These are phyloP conservation scores for Clohesyomyces aquaticus DNA, from an alignment of 495 filamentous ascomycete genomes.

Conservation along the genomic window DNA sequence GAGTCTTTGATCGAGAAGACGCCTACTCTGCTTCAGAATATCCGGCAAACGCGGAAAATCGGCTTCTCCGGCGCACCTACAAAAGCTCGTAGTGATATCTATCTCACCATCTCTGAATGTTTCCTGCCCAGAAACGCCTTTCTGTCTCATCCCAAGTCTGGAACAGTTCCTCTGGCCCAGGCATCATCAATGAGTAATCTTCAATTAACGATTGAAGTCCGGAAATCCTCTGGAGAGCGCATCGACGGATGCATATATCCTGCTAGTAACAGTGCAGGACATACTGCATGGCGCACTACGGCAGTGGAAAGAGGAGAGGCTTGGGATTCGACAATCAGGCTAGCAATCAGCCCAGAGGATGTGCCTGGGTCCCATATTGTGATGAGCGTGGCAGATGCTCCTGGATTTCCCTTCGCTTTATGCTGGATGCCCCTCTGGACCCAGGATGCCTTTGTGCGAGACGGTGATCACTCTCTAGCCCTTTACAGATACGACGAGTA, in stretches of 20 bases:
- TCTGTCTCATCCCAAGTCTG: constrained; percentile 76
- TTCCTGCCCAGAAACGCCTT: constrained; percentile 74
- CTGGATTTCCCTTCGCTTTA: constrained; percentile 83
- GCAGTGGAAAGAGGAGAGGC: constrained; percentile 74
- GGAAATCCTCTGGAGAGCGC: constrained; percentile 72
- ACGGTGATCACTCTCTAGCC: constrained; percentile 79
- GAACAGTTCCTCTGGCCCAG: constrained; percentile 68
- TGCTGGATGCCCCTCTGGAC: constrained; percentile 95
- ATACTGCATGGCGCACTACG: constrained; percentile 86
- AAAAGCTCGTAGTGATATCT: constrained; percentile 88
- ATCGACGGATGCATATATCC: constrained; percentile 86
- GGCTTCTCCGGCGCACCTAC: constrained; percentile 95
- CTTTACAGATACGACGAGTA: constrained; percentile 88
- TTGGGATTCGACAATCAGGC: constrained; percentile 86
- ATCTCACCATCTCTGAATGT: constrained; percentile 79
- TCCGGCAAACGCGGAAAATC: constrained; percentile 79
- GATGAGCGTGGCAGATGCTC: constrained; percentile 83
- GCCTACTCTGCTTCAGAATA: constrained; percentile 81
- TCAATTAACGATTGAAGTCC: constrained; percentile 87
- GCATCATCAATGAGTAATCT: constrained; percentile 70
- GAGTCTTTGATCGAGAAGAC: constrained; percentile 80
- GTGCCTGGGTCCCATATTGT: constrained; percentile 85
- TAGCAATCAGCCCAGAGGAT: constrained; percentile 77
- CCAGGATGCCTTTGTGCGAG: constrained; percentile 84
- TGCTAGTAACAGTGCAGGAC: constrained; percentile 71